phyloP scores from a whole-genome alignment of 257 asterid species.

The Buddleja alternifolia region DNA sequence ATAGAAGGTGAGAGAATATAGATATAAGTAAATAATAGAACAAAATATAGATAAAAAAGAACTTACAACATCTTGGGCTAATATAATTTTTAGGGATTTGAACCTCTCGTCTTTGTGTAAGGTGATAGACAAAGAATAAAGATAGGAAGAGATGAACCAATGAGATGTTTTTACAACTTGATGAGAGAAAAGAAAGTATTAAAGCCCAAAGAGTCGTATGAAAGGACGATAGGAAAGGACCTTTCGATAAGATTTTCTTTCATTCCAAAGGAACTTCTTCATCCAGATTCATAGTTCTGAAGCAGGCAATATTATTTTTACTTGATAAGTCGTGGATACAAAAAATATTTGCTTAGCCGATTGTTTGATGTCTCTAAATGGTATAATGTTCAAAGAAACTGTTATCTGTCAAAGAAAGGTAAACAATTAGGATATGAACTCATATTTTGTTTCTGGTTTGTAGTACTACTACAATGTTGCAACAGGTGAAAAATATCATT shows the following conservation, averaged over 20 bases:
- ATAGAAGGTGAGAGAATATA: neutral
- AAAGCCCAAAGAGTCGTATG: neutral
- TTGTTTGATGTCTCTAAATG: constrained; percentile 13
- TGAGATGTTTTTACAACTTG: neutral
- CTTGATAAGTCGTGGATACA: neutral
- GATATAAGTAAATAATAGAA: neutral
- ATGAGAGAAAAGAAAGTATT: neutral
- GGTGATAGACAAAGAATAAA: neutral
- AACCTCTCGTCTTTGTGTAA: neutral
- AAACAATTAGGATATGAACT: neutral
- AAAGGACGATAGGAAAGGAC: neutral
- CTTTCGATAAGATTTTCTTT: neutral
- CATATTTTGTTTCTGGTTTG: constrained; percentile 26
- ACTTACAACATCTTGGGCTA: neutral
- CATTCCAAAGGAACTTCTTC: neutral
- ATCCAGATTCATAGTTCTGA: neutral
- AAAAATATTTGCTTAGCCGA: neutral
- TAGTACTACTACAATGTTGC: constrained; percentile 54
- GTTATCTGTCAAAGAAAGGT: constrained; percentile 13
- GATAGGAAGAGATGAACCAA: neutral
- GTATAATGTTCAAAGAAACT: neutral
- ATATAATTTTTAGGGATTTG: neutral
- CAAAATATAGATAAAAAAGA: neutral
- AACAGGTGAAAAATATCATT: constrained; percentile 48
- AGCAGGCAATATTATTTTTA: too few species aligned